Percentiles rank a stretch among this genome's conserved stretches.
phyloP scores from a whole-genome alignment of 495 filamentous ascomycete genomes.

The Talaromyces nanjingensis region DNA sequence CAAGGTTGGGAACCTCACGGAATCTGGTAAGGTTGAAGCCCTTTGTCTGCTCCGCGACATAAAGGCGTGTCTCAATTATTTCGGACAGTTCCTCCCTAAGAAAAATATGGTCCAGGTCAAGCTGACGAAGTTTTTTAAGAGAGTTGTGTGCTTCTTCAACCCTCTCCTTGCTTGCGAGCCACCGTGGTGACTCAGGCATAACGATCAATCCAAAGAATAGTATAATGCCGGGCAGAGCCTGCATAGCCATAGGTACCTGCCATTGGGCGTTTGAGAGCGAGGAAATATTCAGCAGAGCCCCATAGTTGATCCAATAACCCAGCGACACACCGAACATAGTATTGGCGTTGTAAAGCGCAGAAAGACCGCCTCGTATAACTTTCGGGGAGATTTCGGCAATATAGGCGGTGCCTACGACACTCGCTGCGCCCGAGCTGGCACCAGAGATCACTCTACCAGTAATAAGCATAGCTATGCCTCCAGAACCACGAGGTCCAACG shows the following conservation, averaged over 20 bases:
- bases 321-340: slow-evolving; percentile 76
- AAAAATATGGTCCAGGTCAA: slow-evolving; percentile 50
- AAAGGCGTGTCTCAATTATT: slow-evolving; percentile 64
- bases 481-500: slow-evolving; percentile 12
- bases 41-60: slow-evolving; percentile 58
- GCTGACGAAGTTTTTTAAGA: slow-evolving; percentile 52
- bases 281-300: slow-evolving; percentile 19
- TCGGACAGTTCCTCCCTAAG: slow-evolving; percentile 65
- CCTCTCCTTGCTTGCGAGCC: slow-evolving; percentile 58
- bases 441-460: slow-evolving; percentile 67
- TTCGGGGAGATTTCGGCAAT: slow-evolving; percentile 42
- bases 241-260: slow-evolving; percentile 54
- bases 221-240: slow-evolving; percentile 50
- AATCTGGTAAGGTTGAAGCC: slow-evolving; percentile 61
- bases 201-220: slow-evolving; percentile 58
- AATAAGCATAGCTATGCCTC: slow-evolving; percentile 37
- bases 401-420: slow-evolving; percentile 69
- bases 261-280: slow-evolving; percentile 56
- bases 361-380: slow-evolving; percentile 58
- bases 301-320: slow-evolving; percentile 72
- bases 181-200: slow-evolving; percentile 71
- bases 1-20: slow-evolving; percentile 34
- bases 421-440: slow-evolving; percentile 64
- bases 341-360: slow-evolving; percentile 68
- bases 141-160: slow-evolving; percentile 55